Conservation (phyloP, 2,329 filamentous ascomycete genomes). For the Calonectria pseudoreteaudii region DNA sequence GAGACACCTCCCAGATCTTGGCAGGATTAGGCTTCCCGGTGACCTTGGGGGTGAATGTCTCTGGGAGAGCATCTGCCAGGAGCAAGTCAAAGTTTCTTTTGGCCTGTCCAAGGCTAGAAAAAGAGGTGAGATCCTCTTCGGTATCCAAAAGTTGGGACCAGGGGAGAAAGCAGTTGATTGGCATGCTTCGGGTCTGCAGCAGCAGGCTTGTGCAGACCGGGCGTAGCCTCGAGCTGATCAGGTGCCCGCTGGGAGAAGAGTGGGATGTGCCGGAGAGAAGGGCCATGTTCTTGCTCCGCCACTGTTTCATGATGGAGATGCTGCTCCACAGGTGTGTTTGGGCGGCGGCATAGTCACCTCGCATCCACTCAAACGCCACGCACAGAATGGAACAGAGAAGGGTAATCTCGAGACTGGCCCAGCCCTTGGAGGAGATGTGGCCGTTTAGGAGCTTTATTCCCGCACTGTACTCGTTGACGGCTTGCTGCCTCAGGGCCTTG, state of each 20-base stretch:
- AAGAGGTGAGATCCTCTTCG: not conserved
- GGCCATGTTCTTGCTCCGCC: conserved; percentile 5
- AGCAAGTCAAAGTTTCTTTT: conserved; percentile 23
- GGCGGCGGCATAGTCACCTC: conserved; percentile 29
- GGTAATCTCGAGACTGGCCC: conserved; percentile 30
- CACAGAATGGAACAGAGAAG: conserved; percentile 33
- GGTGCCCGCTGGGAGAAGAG: conserved; percentile 30
- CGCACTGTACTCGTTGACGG: conserved; percentile 19
- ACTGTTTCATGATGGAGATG: conserved; percentile 26
- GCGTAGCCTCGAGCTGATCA: conserved; percentile 24
- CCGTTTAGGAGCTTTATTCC: conserved; percentile 27
- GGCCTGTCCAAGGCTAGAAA: conserved; percentile 23
- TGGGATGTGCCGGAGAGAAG: conserved; percentile 19
- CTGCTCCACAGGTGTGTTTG: conserved; percentile 29
- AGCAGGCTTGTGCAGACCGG: conserved; percentile 29
- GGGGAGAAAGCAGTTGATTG: not conserved
- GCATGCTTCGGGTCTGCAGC: conserved; percentile 28
- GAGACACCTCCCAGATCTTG: not conserved
- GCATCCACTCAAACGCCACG: conserved; percentile 35
- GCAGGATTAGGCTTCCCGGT: not conserved
- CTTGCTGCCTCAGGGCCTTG: conserved; percentile 13
- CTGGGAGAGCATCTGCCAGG: conserved; percentile 22
- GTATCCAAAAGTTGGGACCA: not conserved
- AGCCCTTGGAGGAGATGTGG: conserved; percentile 29
- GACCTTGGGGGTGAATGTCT: conserved; percentile 2